phyloP scores from a whole-genome alignment of 768 basidiomycete genomes.

The Rhodotorula diobovata region DNA sequence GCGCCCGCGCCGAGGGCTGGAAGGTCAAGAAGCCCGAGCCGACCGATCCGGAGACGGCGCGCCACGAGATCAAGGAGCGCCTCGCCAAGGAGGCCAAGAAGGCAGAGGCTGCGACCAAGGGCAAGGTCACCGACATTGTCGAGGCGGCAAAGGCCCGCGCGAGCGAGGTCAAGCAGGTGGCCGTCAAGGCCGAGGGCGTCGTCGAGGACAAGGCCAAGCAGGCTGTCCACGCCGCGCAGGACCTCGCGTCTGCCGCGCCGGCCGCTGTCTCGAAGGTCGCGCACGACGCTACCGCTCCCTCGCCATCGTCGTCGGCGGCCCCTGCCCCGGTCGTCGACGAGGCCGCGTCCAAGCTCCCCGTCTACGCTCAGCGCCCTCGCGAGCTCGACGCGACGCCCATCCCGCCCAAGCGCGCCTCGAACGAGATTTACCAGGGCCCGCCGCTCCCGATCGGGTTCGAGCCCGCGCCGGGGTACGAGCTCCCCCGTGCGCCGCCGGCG shows the following conservation, averaged over 20 bases:
- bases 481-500: conserved; percentile 54
- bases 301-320: conserved; percentile 51
- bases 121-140: conserved; percentile 51
- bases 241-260: background rate
- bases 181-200: conserved; percentile 44
- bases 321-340: conserved; percentile 34
- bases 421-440: conserved; percentile 59
- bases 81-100: conserved; percentile 42
- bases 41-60: conserved; percentile 30
- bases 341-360: conserved; percentile 28
- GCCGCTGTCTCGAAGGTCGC: conserved; percentile 50
- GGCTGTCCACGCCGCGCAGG: conserved; percentile 20
- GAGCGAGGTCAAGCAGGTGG: conserved; percentile 51
- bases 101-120: conserved; percentile 54
- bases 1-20: conserved; percentile 42
- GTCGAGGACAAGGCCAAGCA: conserved; percentile 48
- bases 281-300: conserved; percentile 66
- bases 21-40: conserved; percentile 38
- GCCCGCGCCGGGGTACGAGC: conserved; percentile 79
- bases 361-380: conserved; percentile 45
- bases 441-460: conserved; percentile 86
- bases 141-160: conserved; percentile 56
- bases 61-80: conserved; percentile 31
- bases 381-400: conserved; percentile 46
- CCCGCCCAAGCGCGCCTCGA: conserved; percentile 42